Evolutionary conservation across 345 rosid species (phyloP).

Genomic region (Eucalyptus cloeziana): DNA sequence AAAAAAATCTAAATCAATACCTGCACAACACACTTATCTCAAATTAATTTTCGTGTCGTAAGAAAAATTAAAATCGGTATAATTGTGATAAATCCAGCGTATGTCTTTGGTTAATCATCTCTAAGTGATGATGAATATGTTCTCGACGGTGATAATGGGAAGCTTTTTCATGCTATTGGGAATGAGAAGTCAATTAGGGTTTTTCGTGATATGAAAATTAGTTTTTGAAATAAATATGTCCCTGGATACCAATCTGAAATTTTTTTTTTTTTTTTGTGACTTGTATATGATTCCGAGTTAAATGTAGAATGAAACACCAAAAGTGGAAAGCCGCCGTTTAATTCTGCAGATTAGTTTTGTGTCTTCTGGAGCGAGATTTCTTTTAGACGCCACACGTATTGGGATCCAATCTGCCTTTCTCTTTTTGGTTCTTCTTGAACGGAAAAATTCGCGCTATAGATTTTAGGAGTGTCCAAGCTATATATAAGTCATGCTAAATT

Average conservation of each 20-base stretch:
- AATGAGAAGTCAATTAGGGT: background rate
- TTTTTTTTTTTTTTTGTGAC: background rate
- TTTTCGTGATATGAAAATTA: background rate
- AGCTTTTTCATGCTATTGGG: background rate
- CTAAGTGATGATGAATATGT: background rate
- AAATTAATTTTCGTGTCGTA: accelerated
- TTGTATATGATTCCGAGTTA: background rate
- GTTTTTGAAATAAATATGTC: background rate
- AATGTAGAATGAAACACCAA: background rate
- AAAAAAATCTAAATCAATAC: accelerated
- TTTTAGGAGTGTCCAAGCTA: background rate
- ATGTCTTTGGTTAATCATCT: accelerated
- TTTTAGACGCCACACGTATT: background rate
- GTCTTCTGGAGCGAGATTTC: background rate
- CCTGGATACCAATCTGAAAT: accelerated
- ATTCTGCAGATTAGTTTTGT: background rate
- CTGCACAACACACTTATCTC: accelerated
- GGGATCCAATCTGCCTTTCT: background rate
- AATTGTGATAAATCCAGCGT: accelerated
- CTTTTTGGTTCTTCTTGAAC: background rate
- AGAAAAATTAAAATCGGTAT: background rate
- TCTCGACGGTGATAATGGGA: accelerated
- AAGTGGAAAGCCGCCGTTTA: background rate
- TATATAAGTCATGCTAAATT: background rate
- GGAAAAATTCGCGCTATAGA: background rate